A percentile compares a stretch with the other conserved stretches of the same genome.
Conservation (phyloP, 805 yeast species). For the Wickerhamomyces xylosicus region DNA sequence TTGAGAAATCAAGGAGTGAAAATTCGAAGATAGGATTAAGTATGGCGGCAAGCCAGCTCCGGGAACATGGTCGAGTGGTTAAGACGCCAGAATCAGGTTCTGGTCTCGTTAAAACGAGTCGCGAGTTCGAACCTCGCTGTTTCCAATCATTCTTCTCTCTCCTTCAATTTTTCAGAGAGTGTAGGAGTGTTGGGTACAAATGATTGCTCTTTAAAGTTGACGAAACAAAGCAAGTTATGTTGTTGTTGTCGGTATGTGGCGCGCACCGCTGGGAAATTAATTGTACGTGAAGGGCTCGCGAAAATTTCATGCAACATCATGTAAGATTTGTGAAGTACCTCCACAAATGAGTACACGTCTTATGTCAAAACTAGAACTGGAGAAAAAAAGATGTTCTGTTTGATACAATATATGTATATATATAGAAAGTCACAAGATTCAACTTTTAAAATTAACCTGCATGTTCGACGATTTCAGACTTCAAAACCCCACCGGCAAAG, state of each 20-base stretch:
- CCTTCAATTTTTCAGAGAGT: neutral
- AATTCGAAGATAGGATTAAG: neutral
- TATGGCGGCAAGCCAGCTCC: neutral
- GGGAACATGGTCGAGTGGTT: constrained; percentile 1
- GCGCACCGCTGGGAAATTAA: too few relatives aligned
- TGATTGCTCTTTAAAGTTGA: neutral
- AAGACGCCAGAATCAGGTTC: constrained; percentile 1
- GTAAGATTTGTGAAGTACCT: too few relatives aligned
- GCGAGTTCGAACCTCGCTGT: constrained; percentile 1
- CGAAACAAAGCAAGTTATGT: too few relatives aligned
- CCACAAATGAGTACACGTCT: too few relatives aligned
- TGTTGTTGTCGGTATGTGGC: too few relatives aligned
- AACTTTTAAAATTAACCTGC: constrained; percentile 40
- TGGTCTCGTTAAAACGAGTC: neutral
- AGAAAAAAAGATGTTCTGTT: too few relatives aligned
- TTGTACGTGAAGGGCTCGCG: too few relatives aligned
- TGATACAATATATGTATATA: neutral
- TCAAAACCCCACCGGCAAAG: constrained; percentile 48
- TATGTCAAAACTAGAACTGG: too few relatives aligned
- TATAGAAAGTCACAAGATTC: neutral
- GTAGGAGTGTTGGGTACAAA: neutral
- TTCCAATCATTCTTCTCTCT: neutral
- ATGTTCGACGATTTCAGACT: constrained; percentile 71
- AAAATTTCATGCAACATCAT: too few relatives aligned
- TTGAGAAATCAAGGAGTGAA: neutral